Percentiles rank a stretch among this genome's conserved stretches.
Evolutionary conservation across 2,329 filamentous ascomycete species (phyloP).

Genomic region (Penicillium sp.): DNA sequence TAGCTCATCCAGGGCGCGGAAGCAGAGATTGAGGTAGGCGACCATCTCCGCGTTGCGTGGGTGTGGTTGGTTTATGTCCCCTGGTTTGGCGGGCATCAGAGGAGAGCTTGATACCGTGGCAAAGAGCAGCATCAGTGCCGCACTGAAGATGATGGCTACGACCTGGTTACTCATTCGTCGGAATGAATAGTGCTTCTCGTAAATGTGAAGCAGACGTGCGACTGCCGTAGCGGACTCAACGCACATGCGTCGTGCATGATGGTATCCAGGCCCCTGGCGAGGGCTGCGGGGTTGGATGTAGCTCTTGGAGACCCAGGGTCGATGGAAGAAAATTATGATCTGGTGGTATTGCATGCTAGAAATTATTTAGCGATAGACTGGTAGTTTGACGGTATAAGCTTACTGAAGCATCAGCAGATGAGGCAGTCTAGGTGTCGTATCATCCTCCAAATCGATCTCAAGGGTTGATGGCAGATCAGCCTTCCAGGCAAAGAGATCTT

Average conservation of each 20-base stretch:
- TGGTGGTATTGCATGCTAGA: slow-evolving; percentile 43
- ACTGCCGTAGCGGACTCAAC: slow-evolving; percentile 40
- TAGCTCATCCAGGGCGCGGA: slow-evolving; percentile 41
- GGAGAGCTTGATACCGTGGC: slow-evolving; percentile 35
- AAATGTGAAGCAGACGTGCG: slow-evolving; percentile 39
- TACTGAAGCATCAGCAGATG: slow-evolving; percentile 43
- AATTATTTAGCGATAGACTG: background rate
- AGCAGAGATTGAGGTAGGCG: slow-evolving; percentile 39
- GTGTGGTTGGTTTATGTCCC: slow-evolving; percentile 17
- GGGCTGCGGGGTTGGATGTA: slow-evolving; percentile 41
- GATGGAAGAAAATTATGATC: slow-evolving; percentile 42
- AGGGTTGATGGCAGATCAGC: slow-evolving; percentile 36
- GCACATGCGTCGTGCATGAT: slow-evolving; percentile 43
- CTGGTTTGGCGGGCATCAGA: slow-evolving; percentile 19
- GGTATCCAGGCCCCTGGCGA: slow-evolving; percentile 41
- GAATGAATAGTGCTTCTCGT: slow-evolving; percentile 42
- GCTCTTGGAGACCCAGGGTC: slow-evolving; percentile 43
- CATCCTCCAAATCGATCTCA: slow-evolving; percentile 34
- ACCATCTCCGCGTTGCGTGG: slow-evolving; percentile 30
- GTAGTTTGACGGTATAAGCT: slow-evolving; percentile 1
- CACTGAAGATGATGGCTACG: slow-evolving; percentile 44
- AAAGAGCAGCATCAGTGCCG: slow-evolving; percentile 40
- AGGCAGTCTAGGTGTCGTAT: slow-evolving; percentile 32
- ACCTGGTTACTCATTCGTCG: slow-evolving; percentile 43
- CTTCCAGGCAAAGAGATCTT: slow-evolving; percentile 41